Evolutionary conservation across 805 yeast species (phyloP), one percentile per base, ranked within the genome.

Genomic region (Geotrichum ghanense): DNA sequence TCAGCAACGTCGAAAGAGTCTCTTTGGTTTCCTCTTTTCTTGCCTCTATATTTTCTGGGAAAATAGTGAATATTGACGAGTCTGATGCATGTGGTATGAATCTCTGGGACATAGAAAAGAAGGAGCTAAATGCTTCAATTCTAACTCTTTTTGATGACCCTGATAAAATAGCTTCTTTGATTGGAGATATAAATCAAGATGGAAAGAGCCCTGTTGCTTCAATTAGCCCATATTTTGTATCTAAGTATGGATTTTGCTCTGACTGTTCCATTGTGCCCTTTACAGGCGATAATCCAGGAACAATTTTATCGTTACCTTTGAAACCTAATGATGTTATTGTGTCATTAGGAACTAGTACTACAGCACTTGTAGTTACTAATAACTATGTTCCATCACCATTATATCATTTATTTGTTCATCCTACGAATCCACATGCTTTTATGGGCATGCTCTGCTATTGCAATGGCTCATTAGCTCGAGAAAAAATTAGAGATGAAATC

Each of bases 391-490:
- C 96, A 1, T 81, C 89, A 1, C 77, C 86, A 3, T 83, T 81
- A 54, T 88, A 87, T 60, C 96, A 88, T 59, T 63, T 87, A 53
- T 88, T 88, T 67, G 77, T 77, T 51, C 96, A 89, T 60, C 96
- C 97, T 6, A 82, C 94, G 0, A 74, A 83, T 51, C 74, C 76
- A 0, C 72, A 71, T 31, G 78, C 81, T 31, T 88, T 78, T 61
- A 89, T 88, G 96, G 95, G 94, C 20, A 88, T 88, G 97, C 76
- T 89, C 46, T 88, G 97, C 61, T 88, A 88, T 62, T 83, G 94
- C 58, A 88, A 88, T 61, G 96, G 97, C 0, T 75, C 95, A 0
- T 66, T 88, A 43, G 95, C 96, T 0, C 70, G 97, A 52, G 95
- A 88, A 56, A 71, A 72, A 48, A 70, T 87, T 9, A 71, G 92